Conservation (phyloP, 495 filamentous ascomycete genomes). For the Venustampulla echinocandica region DNA sequence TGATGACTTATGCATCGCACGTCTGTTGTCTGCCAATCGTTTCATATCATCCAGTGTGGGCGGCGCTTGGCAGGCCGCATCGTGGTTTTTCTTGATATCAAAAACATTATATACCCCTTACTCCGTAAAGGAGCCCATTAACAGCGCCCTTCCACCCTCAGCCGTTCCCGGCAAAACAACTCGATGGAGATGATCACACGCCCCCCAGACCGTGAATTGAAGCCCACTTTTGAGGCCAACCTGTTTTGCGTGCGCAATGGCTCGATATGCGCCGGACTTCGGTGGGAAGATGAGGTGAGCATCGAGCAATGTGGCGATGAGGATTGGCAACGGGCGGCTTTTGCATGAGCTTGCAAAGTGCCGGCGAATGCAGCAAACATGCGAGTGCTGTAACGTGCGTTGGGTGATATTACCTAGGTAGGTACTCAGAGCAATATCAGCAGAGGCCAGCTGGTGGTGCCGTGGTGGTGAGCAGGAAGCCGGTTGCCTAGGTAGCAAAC, state of each 20-base stretch:
- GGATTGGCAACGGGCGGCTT: not conserved
- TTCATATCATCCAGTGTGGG: not conserved
- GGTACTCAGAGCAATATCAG: too few species aligned
- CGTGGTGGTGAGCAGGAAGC: too few species aligned
- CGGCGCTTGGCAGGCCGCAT: not conserved
- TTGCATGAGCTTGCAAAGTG: too few species aligned
- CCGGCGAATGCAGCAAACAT: not conserved
- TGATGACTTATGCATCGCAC: not conserved
- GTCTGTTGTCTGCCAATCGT: not conserved
- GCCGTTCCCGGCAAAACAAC: conserved; percentile 1
- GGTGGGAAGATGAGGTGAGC: not conserved
- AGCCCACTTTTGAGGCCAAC: not conserved
- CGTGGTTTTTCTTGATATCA: not conserved
- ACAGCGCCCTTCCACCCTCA: not conserved
- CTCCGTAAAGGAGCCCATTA: not conserved
- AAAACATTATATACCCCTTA: conserved; percentile 3
- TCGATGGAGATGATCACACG: not conserved
- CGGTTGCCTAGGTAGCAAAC: too few species aligned
- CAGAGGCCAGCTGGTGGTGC: too few species aligned
- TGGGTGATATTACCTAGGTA: too few species aligned
- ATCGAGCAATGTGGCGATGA: not conserved
- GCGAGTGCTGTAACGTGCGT: too few species aligned
- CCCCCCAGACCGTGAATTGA: not conserved
- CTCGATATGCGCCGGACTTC: not conserved
- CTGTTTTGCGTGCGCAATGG: not conserved